A percentile compares a stretch with the other conserved stretches of the same genome.
Evolutionary conservation across 441 rosid genomes (phyloP).

Genomic region (Bocquillonia castaneifolia): DNA sequence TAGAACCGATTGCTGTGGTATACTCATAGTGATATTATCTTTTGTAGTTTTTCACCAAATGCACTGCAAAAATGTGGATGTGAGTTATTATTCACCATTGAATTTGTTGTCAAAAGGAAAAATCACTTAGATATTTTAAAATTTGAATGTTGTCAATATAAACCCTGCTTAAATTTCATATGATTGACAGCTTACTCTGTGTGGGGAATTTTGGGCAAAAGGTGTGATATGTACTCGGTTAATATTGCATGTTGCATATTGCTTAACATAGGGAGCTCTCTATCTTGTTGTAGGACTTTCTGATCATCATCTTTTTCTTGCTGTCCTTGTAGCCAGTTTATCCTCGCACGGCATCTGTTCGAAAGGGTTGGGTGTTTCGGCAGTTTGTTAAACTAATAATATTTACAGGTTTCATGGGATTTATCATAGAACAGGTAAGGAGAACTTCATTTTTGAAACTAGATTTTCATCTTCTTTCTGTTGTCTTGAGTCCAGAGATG

Average conservation of each 20-base stretch:
- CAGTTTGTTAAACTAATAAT: constrained; percentile 74
- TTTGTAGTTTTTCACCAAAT: not conserved
- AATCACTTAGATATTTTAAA: not conserved
- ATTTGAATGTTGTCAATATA: not conserved
- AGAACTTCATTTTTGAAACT: constrained; percentile 8
- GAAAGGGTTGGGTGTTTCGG: constrained; percentile 90
- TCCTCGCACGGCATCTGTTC: constrained; percentile 72
- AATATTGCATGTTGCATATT: not conserved
- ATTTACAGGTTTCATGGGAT: constrained; percentile 93
- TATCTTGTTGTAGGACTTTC: constrained; percentile 3
- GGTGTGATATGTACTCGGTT: not conserved
- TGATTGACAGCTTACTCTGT: not conserved
- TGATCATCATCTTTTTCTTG: constrained; percentile 2
- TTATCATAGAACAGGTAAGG: constrained; percentile 85
- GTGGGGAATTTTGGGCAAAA: not conserved
- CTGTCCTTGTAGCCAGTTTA: constrained; percentile 55
- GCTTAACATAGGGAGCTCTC: not conserved
- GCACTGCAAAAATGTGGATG: not conserved
- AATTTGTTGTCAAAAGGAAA: not conserved
- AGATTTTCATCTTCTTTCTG: constrained; percentile 15
- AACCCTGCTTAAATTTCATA: not conserved
- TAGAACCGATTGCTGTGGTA: not conserved
- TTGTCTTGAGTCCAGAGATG: not conserved
- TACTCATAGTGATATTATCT: not conserved
- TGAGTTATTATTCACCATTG: not conserved